Evolutionary conservation across 768 basidiomycete genomes (phyloP), one percentile per base, ranked within the genome.

Genomic region (Rhizopogon salebrosus): DNA sequence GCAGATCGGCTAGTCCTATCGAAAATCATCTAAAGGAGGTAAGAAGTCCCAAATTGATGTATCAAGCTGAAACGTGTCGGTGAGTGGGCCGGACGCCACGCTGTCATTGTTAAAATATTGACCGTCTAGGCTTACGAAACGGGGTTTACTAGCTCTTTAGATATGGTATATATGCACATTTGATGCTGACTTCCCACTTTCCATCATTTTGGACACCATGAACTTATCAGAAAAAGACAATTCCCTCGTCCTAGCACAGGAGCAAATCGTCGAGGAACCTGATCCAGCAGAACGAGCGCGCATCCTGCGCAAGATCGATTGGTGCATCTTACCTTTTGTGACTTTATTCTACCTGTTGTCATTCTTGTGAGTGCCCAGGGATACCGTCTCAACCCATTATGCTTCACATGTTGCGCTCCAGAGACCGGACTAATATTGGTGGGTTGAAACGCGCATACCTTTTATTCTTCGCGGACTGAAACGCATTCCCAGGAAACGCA

Each of bases 401-500:
- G 29, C 57, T 13, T 3, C 7, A 45, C 5, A 2, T 23, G 27
- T 18, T 13, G 20, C 38, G 36, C 20, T 45, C 14, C 46, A 74
- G 73, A 36, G 76, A 78, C 60, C 70, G 76, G n/a, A 61, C 72
- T 41, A 79, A 77, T 58, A 61, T 78, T 41, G 77, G 76, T 52
- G 59, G 65, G 67, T 66, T 55, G 36, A 7, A 27, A 34, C 6
- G 0, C 41, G 11, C 20, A 16, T 13, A 16, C 6, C 48, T 23
- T 22, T 37, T 48, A 8, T 41, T 2, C 16, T 20, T 38, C 11
- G n/a, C 37, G 3, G 4, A 22, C 24, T 37, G 10, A 35, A 22
- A 26, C 29, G 14, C 13, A 22, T 23, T 14, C 11, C 26, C 8
- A 75, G 73, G 74, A 41, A 75, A 75, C 54, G 73, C 74, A 0